Base-by-base conservation (phyloP, 805 yeast genomes). In the Candida nonsorbophila region DNA sequence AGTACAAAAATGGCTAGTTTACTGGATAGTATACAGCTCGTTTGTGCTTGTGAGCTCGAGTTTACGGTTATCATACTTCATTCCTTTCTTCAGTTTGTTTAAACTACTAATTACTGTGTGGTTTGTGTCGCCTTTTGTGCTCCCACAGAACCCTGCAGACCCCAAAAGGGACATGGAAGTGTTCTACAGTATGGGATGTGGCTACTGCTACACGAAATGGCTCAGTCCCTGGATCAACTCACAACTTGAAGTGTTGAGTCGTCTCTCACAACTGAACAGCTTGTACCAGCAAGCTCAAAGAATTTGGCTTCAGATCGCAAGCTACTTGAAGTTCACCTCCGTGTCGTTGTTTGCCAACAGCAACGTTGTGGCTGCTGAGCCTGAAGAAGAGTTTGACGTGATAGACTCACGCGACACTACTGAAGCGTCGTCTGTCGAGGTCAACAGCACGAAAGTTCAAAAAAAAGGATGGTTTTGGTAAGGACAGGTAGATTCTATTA, bases 11-110 rank as follows among this genome's bases (percentile, higher is more conserved):
- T 64, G 69, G 69, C 45, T 56, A 16, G 49, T 60, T 16, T 61
- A 82, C 53, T 85, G 95, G 94, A 62, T 80, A 8, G 76, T 81
- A 1, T 53, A 69, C 30, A 68, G 79, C 6, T 49, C 66, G 24
- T 41, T 61, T 6, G 52, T 57, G 1, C 40, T 56, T 8, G 72
- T 68, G 33, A 59, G 68, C 24, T 47, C 58, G 18, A 40, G 73
- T 12, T 53, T 69, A 7, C 58, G 72, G 13, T 29, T 83, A n/a
- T 45, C 66, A 22, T 46, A 55, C 18, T 38, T 69, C 21, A 36
- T 80, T 11, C 90, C 92, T 2, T 69, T 82, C 27, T 74, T 68
- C 42, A 50, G 70, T 4, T 43, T 80, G 1, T 24, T 67, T 20
- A 65, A 69, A 32, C 45, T 79, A 3, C 64, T 62, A 16, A 45